These are phyloP conservation scores for Juglanconis juglandina DNA, from an alignment of 2,329 filamentous ascomycete species.

Conservation along the genomic window DNA sequence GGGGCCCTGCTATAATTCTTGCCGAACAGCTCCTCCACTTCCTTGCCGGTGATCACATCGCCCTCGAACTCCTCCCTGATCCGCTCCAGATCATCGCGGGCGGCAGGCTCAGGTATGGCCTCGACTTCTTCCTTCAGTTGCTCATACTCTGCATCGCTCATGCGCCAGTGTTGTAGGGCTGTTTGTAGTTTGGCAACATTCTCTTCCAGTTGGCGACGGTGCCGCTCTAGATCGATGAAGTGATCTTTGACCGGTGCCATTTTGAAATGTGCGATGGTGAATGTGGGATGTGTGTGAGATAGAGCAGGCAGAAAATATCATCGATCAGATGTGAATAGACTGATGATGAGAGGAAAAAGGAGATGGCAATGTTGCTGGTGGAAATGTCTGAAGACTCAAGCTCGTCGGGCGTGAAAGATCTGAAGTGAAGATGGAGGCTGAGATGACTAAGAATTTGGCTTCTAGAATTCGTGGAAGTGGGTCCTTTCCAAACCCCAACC, in stretches of 20 bases:
- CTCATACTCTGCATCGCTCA: slow-evolving; percentile 90
- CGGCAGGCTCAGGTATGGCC: slow-evolving; percentile 45
- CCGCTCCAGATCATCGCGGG: slow-evolving; percentile 51
- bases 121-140: slow-evolving; percentile 78
- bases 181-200: slow-evolving; percentile 71
- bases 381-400: not conserved
- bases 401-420: not conserved
- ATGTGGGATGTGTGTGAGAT: not conserved
- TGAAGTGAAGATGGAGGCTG: not conserved
- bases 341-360: not conserved
- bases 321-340: too few species aligned
- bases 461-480: too few species aligned
- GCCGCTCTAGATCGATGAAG: slow-evolving; percentile 68
- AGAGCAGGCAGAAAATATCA: not conserved
- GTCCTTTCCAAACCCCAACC: too few species aligned
- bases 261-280: not conserved
- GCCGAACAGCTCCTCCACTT: slow-evolving; percentile 49
- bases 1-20: slow-evolving; percentile 40
- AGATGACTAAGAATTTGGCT: not conserved
- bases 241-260: slow-evolving; percentile 45
- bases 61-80: slow-evolving; percentile 60
- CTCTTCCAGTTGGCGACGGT: slow-evolving; percentile 70
- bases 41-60: slow-evolving; percentile 58
- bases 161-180: slow-evolving; percentile 81
- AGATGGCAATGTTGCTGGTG: not conserved